Percentiles rank a stretch among this genome's conserved stretches.
These are phyloP conservation scores for Populus ilicifolia DNA, from an alignment of 345 rosid species.

Conservation along the genomic window DNA sequence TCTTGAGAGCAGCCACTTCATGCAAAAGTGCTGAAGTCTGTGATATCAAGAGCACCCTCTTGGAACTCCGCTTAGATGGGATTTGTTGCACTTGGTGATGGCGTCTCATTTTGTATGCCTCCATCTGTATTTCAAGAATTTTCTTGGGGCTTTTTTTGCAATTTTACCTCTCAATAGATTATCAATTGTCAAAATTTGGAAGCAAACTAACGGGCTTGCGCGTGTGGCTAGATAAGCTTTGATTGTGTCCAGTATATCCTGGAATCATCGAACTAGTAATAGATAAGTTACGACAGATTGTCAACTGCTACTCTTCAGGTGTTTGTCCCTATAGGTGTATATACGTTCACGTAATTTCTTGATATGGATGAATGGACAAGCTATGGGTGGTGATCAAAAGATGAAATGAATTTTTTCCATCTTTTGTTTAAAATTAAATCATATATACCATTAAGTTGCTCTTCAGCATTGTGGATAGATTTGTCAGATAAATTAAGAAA, in stretches of 20 bases:
- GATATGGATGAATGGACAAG: neutral
- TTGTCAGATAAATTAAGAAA: neutral
- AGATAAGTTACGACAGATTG: too few species aligned
- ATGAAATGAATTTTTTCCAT: neutral
- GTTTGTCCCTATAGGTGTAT: too few species aligned
- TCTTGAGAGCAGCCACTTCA: conserved; percentile 11
- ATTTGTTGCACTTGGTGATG: neutral
- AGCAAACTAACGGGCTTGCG: neutral
- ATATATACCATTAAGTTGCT: neutral
- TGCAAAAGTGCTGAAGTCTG: conserved; percentile 6
- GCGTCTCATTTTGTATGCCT: neutral
- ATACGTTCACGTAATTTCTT: neutral
- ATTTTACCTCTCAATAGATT: neutral
- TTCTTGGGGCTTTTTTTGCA: neutral
- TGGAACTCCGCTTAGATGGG: conserved; percentile 6
- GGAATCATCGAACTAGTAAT: too few species aligned
- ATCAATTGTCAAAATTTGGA: neutral
- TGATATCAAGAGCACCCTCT: neutral
- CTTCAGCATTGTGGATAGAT: neutral
- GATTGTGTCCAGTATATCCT: neutral
- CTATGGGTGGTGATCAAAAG: neutral
- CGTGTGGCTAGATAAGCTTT: neutral
- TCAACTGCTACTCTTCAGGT: too few species aligned
- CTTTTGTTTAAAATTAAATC: neutral
- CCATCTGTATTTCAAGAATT: neutral